Evolutionary conservation across 2,329 filamentous ascomycete species (phyloP).

Genomic region (Lasiodiplodia gonubiensis): DNA sequence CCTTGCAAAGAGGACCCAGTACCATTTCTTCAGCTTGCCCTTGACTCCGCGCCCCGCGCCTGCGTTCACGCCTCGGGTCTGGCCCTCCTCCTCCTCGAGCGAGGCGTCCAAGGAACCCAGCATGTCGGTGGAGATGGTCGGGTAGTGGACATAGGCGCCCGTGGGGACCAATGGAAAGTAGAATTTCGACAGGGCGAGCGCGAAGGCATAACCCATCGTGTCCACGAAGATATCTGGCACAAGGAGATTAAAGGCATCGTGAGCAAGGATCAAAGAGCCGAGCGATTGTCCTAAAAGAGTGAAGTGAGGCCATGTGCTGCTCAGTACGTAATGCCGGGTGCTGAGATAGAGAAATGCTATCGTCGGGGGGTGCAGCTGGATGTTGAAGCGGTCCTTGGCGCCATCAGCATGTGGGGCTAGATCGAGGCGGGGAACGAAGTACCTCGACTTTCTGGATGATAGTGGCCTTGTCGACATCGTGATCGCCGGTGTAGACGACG

Average conservation of each 20-base stretch:
- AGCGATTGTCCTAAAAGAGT: conserved; percentile 93
- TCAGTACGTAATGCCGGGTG: conserved; percentile 83
- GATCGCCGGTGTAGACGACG: conserved; percentile 93
- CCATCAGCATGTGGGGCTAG: conserved; percentile 5
- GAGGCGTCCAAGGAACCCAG: conserved; percentile 74
- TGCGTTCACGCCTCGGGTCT: conserved; percentile 72
- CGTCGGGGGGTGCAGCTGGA: conserved; percentile 80
- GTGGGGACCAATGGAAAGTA: conserved; percentile 83
- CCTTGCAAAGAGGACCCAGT: conserved; percentile 85
- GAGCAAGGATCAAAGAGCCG: conserved; percentile 84
- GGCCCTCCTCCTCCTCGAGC: conserved; percentile 36
- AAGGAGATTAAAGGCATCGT: conserved; percentile 90
- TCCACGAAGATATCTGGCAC: conserved; percentile 95
- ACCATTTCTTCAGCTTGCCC: conserved; percentile 74
- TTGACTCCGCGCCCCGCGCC: conserved; percentile 76
- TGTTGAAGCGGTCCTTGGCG: conserved; percentile 77
- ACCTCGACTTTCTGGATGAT: conserved; percentile 81
- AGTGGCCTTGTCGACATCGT: conserved; percentile 79
- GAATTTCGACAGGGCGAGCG: conserved; percentile 79
- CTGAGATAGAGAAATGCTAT: conserved; percentile 90
- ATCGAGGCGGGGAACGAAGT: conserved; percentile 32
- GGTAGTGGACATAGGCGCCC: conserved; percentile 95
- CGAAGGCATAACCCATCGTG: conserved; percentile 97
- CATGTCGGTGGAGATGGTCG: conserved; percentile 98
- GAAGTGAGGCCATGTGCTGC: conserved; percentile 87